Evolutionary conservation across 495 filamentous ascomycete species (phyloP).

Genomic region (Chaetomium cochliodes): DNA sequence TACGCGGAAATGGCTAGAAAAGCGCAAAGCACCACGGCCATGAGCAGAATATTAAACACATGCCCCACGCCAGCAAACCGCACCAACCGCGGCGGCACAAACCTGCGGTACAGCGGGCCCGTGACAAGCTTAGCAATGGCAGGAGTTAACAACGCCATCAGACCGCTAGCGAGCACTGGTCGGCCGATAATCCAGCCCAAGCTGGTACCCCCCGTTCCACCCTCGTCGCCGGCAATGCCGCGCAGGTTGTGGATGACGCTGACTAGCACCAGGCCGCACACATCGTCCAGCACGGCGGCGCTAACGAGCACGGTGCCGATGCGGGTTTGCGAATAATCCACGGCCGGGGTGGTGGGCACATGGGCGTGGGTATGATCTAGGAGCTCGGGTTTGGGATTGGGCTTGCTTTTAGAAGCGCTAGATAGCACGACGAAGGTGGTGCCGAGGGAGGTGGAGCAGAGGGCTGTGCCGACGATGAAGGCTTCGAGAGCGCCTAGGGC

Average conservation of each 20-base stretch:
- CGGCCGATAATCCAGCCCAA: conserved; percentile 36
- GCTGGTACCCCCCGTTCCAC: background rate
- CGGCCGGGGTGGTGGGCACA: conserved; percentile 61
- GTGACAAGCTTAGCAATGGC: conserved; percentile 21
- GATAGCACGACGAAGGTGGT: conserved; percentile 75
- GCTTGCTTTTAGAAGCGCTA: conserved; percentile 43
- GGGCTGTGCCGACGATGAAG: conserved; percentile 73
- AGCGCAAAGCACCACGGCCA: conserved; percentile 24
- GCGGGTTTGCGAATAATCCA: conserved; percentile 54
- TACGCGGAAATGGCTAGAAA: conserved; percentile 31
- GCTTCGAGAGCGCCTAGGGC: conserved; percentile 54
- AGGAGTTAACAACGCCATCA: conserved; percentile 32
- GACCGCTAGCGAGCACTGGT: conserved; percentile 30
- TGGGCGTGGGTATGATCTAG: conserved; percentile 32
- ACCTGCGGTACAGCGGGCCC: conserved; percentile 23
- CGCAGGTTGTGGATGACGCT: conserved; percentile 58
- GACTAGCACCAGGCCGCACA: conserved; percentile 77
- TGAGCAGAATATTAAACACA: conserved; percentile 23
- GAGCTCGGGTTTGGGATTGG: background rate
- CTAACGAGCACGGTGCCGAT: conserved; percentile 67
- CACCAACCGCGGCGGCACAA: conserved; percentile 7
- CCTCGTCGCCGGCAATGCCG: conserved; percentile 19
- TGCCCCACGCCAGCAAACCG: conserved; percentile 11
- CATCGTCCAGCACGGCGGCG: conserved; percentile 82
- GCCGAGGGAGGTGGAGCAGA: conserved; percentile 74